phyloP scores from a whole-genome alignment of 2,329 filamentous ascomycete genomes.

The Alternaria hordeiaustralica region DNA sequence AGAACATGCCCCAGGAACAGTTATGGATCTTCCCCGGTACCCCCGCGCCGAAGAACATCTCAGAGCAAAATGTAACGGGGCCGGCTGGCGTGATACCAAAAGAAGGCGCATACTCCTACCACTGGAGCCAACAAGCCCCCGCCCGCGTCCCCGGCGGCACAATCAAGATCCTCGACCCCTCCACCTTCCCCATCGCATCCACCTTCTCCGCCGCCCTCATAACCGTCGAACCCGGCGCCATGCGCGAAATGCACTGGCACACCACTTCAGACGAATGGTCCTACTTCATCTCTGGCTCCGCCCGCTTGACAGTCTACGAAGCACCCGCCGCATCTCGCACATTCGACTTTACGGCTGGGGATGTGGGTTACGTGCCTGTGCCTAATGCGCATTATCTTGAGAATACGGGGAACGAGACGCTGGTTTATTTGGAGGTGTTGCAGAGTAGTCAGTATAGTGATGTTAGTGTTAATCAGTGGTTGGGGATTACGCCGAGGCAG shows the following conservation, averaged over 20 bases:
- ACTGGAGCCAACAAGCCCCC: constrained; percentile 57
- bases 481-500: constrained; percentile 57
- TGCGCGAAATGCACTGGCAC: constrained; percentile 71
- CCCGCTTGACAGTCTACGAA: constrained; percentile 62
- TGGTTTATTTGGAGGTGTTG: constrained; percentile 67
- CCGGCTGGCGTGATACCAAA: constrained; percentile 42
- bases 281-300: constrained; percentile 64
- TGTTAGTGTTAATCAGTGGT: constrained; percentile 64
- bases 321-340: constrained; percentile 60
- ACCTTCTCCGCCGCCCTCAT: constrained; percentile 65
- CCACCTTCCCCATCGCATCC: constrained; percentile 63
- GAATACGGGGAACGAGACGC: constrained; percentile 64
- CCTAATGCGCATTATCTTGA: constrained; percentile 66
- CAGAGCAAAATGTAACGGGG: constrained; percentile 54
- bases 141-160: constrained; percentile 61
- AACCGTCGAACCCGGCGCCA: constrained; percentile 66
- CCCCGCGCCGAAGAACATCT: constrained; percentile 45
- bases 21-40: constrained; percentile 54
- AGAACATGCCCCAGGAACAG: constrained; percentile 48
- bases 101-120: constrained; percentile 48
- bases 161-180: constrained; percentile 66
- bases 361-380: constrained; percentile 65
- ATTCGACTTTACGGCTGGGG: constrained; percentile 66
- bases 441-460: constrained; percentile 61
- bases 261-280: constrained; percentile 66